Base-by-base conservation (phyloP, 495 filamentous ascomycete species). In the Neurospora sp. region DNA sequence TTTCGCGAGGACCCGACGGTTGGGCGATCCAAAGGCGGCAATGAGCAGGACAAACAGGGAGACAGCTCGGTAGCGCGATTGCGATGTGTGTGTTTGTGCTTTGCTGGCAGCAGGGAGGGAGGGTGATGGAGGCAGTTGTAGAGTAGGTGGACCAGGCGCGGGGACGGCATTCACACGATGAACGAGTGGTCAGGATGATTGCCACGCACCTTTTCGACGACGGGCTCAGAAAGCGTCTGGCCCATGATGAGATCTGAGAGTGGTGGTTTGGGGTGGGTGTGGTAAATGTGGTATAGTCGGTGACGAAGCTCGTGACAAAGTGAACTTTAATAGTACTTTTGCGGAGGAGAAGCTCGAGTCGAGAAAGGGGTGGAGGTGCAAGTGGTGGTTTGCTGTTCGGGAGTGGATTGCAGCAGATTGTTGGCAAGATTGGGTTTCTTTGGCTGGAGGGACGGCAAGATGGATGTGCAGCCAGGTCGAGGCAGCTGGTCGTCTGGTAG, bases 161-260 rank as follows among this genome's bases (percentile, higher is more conserved):
- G 27, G 53, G 27, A 66, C 53, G 53, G 14, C 27, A 18, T 66
- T 66, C 27, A 66, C 27, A 35, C 53, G 6, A 66, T 35, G 53
- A 66, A 35, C 27, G 53, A 66, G 53, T 66, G 53, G 53, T 16
- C 27, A 71, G n/a, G 40, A 72, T 37, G 59, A 46, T 74, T 73
- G n/a, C 71, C 73, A 84, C 91, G 80, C 87, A 99, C 96, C 94
- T 99, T 99, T 79, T 98, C 96, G 76, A 97, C 91, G 78, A 98
- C 95, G 70, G 96, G 96, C 87, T 99, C 96, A 81, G 96, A 98
- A 80, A 99, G 91, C 82, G 96, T 99, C 89, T 99, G 96, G 89
- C 96, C 96, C 96, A 99, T 99, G 80, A 78, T 82, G 79, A 79
- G 66, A 74, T 37, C 76, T 70, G 71, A 70, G 69, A 18, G 69